phyloP scores from a whole-genome alignment of 805 yeast genomes.

The Metschnikowia chrysomelidarum region DNA sequence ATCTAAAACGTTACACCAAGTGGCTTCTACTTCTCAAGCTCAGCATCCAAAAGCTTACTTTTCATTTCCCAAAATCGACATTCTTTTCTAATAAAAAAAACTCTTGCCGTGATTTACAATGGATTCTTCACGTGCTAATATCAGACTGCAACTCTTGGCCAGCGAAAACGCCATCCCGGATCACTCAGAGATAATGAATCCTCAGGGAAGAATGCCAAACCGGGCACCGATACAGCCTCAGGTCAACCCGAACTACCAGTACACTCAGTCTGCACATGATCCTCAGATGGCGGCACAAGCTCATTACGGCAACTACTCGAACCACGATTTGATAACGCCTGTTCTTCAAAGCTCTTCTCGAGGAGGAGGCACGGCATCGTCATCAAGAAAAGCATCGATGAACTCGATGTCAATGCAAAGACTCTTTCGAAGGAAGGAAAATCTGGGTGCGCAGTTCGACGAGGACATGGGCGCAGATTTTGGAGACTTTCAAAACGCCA shows the following conservation, averaged over 20 bases:
- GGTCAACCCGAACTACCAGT: constrained; percentile 8
- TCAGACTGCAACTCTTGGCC: constrained; percentile 34
- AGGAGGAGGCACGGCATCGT: constrained; percentile 1
- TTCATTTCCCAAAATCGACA: too few species aligned
- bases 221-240: constrained; percentile 1
- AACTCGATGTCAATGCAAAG: constrained; percentile 38
- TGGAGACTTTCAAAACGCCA: constrained; percentile 29
- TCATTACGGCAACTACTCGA: constrained; percentile 15
- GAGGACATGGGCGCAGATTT: constrained; percentile 40
- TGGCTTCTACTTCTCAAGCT: too few species aligned
- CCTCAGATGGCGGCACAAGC: constrained; percentile 3
- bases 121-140: constrained; percentile 21
- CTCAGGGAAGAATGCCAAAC: constrained; percentile 12
- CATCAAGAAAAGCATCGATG: constrained; percentile 36
- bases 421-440: constrained; percentile 42
- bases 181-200: constrained; percentile 20
- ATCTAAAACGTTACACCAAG: too few species aligned
- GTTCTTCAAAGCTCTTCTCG: constrained; percentile 10
- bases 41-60: too few species aligned
- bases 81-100: too few species aligned
- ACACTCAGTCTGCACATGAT: constrained; percentile 1
- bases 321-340: constrained; percentile 30
- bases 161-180: constrained; percentile 23
- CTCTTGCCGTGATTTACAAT: too few species aligned
- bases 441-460: constrained; percentile 29